Base-by-base conservation (phyloP, 164 flowering plant genomes). In the Platanus orientalis region DNA sequence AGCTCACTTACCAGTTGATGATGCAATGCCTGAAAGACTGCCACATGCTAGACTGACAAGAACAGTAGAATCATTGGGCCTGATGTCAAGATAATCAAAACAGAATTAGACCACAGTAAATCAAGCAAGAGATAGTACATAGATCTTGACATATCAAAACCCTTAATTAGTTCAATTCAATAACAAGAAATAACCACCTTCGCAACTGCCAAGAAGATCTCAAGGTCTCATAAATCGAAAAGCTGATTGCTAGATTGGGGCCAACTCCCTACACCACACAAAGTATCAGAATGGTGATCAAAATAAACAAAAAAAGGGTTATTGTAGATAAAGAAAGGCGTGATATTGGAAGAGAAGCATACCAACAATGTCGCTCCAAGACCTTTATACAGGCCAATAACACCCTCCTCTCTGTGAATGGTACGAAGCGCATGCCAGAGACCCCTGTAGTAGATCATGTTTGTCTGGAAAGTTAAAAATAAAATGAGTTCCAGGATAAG, bases 361-460 rank as follows among this genome's bases (percentile, higher is more conserved):
- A 90, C 96, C 91, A 87, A 75, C 54, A 90, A 74, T 55, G 96
- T 90, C 28, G 92, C 89, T 64, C 94, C 92, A 57, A 90, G 85
- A 61, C 93, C 96, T 80, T 90, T 90, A 75, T 90, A 90, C 62
- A 90, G 64, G 56, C 93, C 96, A 51, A 72, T 62, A 58, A 75
- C 21, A 28, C 93, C 93, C 73, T 90, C 93, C 17, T 87, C 93
- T 75, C 78, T 75, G 80, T 80, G 75, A 53, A 90, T 87, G 59
- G 89, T 87, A 40, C 54, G 69, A 66, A 90, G 83, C 23, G 96
- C 70, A 68, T 87, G 88, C 69, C 75, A 60, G 55, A 90, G 79
- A 54, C 93, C 93, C 69, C 75, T 71, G 69, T 90, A 90, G 68
- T 90, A 87, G 7, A 74, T 64, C 1, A 75, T 63, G 65, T 79